Evolutionary conservation across 148 eudicot genomes (phyloP), one percentile per base, ranked within the genome.

Genomic region (Nepenthes gracilis): DNA sequence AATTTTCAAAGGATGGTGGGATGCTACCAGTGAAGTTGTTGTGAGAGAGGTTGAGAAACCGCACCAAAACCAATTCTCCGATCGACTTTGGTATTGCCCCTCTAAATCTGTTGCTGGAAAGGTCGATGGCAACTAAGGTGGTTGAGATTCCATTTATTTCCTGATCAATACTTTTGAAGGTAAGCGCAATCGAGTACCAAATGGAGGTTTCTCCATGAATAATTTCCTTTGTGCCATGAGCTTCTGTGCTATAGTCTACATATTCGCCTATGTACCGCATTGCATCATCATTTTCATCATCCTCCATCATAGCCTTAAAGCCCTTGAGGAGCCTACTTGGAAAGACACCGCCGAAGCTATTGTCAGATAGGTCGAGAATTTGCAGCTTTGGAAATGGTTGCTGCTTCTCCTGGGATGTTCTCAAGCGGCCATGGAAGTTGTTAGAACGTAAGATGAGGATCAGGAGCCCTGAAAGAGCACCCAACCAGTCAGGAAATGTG

Each of bases 21-120:
- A 78, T 71, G 23, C 5, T 4, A 13, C 76, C 76, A 4, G 9
- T 34, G 35, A 78, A 50, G 14, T 43, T 35, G 74, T 78, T 78
- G 59, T 74, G 65, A 12, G 82, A 78, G 6, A 78, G 63, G 70
- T 78, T 74, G 47, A 78, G 75, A 23, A 35, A 43, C 11, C 55
- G 66, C 2, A 78, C 58, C 6, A 67, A 55, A 15, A 54, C 50
- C 0, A 78, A 52, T 2, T 65, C 34, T 4, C 76, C 78, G 23
- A 78, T 65, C 48, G 36, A 40, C 0, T 45, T 62, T 4, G 76
- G 71, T 35, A 78, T 68, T 11, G 68, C 65, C 1, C 76, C 78
- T 2, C 37, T 14, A 15, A 78, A 78, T 2, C 7, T 64, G 32
- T 78, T 78, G 59, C 34, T 57, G 6, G 53, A 49, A n/a, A 49